These are phyloP conservation scores for Bimuria novae-zelandiae DNA, from an alignment of 2,329 filamentous ascomycete genomes.

Conservation along the genomic window DNA sequence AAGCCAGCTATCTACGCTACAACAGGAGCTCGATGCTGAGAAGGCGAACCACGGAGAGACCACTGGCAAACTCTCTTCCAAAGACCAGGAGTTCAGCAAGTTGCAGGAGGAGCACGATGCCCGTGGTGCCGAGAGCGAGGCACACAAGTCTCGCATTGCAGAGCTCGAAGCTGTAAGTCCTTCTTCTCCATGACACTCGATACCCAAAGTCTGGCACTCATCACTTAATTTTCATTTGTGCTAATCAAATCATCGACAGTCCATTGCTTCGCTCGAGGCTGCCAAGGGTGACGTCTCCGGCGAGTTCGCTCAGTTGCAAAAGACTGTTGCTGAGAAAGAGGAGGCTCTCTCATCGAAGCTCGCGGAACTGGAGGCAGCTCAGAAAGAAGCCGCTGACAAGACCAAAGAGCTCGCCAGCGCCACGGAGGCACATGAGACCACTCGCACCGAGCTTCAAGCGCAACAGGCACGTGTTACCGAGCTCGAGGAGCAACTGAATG, in stretches of 20 bases:
- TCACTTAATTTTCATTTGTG: too few relatives aligned
- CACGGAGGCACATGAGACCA: constrained; percentile 7
- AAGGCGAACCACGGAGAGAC: constrained; percentile 23
- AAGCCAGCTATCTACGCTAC: constrained; percentile 16
- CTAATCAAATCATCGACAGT: constrained; percentile 1
- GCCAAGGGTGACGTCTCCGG: constrained; percentile 27
- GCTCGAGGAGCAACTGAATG: constrained; percentile 16
- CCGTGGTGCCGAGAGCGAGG: constrained; percentile 25
- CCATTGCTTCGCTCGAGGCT: constrained; percentile 22
- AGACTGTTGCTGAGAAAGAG: constrained; percentile 20
- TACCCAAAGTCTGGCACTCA: too few relatives aligned
- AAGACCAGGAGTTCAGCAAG: constrained; percentile 26
- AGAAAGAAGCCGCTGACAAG: constrained; percentile 22
- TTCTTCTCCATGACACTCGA: too few relatives aligned
- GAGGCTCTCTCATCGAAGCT: constrained; percentile 17
- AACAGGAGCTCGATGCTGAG: constrained; percentile 31
- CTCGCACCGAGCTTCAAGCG: constrained; percentile 7
- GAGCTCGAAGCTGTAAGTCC: constrained; percentile 28
- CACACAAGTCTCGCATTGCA: constrained; percentile 28
- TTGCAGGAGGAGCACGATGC: constrained; percentile 25
- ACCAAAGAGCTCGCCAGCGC: constrained; percentile 24
- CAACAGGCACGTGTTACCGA: constrained; percentile 22
- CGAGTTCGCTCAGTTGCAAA: constrained; percentile 29
- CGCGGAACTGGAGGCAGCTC: constrained; percentile 17
- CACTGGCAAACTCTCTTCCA: constrained; percentile 20